phyloP scores from a whole-genome alignment of 192 early-diverging fungal genomes.

The Gonapodya prolifera region DNA sequence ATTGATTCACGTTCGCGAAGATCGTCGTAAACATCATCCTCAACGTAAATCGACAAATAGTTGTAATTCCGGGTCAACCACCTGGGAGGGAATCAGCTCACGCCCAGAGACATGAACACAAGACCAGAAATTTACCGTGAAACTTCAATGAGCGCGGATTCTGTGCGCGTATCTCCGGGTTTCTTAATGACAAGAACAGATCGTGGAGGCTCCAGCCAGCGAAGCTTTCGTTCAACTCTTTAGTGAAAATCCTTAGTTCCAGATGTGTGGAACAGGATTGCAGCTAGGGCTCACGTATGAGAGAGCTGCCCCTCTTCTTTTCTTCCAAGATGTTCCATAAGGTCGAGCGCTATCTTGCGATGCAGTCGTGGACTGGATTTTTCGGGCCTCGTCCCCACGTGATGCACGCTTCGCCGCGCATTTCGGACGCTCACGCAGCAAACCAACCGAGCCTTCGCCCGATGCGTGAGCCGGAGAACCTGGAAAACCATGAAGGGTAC shows the following conservation, averaged over 20 bases:
- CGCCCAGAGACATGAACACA: not conserved
- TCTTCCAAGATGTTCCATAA: too few species aligned
- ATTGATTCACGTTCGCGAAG: not conserved
- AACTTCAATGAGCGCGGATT: conserved; percentile 51
- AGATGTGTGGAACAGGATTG: too few species aligned
- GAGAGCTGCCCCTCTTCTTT: too few species aligned
- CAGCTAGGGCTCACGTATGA: too few species aligned
- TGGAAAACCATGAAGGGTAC: too few species aligned
- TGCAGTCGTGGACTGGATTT: too few species aligned
- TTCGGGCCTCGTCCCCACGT: too few species aligned
- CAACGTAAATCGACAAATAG: conserved; percentile 14
- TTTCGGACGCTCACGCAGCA: too few species aligned
- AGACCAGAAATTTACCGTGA: conserved; percentile 22
- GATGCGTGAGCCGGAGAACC: too few species aligned
- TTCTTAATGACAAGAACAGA: conserved; percentile 74
- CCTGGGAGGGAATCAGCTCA: conserved; percentile 7
- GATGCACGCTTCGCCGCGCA: too few species aligned
- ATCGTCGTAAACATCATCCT: not conserved
- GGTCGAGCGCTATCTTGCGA: not conserved
- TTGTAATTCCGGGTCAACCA: conserved; percentile 59
- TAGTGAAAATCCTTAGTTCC: too few species aligned
- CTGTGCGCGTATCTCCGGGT: conserved; percentile 50
- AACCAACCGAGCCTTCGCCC: too few species aligned
- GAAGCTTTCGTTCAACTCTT: not conserved
- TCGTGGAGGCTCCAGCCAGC: conserved; percentile 49